These are phyloP conservation scores for Mycena alexandri DNA, from an alignment of 768 basidiomycete genomes.

Conservation along the genomic window DNA sequence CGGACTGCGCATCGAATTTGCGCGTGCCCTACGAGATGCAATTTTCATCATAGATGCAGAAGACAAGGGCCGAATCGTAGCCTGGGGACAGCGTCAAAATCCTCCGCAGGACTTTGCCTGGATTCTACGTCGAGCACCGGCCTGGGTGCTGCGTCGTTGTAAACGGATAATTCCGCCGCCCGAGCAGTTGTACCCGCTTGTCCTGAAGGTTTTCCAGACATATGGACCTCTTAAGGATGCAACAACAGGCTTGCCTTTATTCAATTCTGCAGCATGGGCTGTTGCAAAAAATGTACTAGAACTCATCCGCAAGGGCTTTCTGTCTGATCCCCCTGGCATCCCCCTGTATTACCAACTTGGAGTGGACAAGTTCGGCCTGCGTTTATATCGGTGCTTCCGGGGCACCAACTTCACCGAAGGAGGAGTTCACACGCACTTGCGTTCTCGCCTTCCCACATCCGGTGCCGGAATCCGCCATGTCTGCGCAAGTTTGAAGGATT, in stretches of 20 bases:
- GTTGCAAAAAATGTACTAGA: slow-evolving; percentile 46
- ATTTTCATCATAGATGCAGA: slow-evolving; percentile 35
- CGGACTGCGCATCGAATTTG: slow-evolving; percentile 37
- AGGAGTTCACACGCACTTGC: slow-evolving; percentile 50
- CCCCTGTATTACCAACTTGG: slow-evolving; percentile 21
- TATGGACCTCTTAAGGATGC: slow-evolving; percentile 52
- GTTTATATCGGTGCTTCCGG: slow-evolving; percentile 45
- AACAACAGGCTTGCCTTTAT: slow-evolving; percentile 44
- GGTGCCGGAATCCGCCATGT: slow-evolving; percentile 40
- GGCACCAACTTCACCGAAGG: slow-evolving; percentile 53
- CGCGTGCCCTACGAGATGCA: slow-evolving; percentile 38
- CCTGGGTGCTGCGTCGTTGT: slow-evolving; percentile 45
- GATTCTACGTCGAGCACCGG: slow-evolving; percentile 22
- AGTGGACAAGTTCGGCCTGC: slow-evolving; percentile 37
- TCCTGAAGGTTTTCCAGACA: slow-evolving; percentile 44
- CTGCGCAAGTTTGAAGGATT: slow-evolving; percentile 39
- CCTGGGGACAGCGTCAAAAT: background rate
- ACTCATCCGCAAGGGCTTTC: slow-evolving; percentile 39
- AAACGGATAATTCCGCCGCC: slow-evolving; percentile 49
- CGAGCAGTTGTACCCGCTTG: slow-evolving; percentile 44
- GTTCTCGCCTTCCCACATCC: slow-evolving; percentile 37
- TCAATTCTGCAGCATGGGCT: slow-evolving; percentile 47
- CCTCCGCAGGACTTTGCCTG: background rate
- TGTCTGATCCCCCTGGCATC: slow-evolving; percentile 41
- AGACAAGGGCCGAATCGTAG: slow-evolving; percentile 31